Base-by-base conservation (phyloP, 1,139 yeast genomes). In the Kodamaea ohmeri region DNA sequence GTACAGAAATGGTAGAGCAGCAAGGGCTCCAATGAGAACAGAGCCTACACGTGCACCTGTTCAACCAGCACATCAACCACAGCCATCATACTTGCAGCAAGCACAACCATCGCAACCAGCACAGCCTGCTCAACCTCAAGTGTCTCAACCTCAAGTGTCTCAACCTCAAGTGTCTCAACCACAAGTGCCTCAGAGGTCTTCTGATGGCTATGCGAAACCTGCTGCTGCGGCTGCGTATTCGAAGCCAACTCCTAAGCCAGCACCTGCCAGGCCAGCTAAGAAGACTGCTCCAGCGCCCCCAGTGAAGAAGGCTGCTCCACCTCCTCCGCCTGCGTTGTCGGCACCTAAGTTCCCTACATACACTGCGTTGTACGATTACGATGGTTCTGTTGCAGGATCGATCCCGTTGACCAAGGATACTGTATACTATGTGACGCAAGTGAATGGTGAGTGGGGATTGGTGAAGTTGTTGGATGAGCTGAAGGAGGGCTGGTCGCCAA, bases 401-500 rank as follows among this genome's bases (percentile, higher is more conserved):
- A 71, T 90, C 44, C 88, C 96, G 6, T 71, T 92, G 36, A 63
- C 71, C 13, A 83, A 83, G 51, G 96, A 85, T 45, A 85, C 86
- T 35, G 65, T 87, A 33, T 80, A 90, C 29, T 78, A 81, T 44
- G 78, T 90, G 33, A 69, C 83, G 6, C 79, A 73, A 52, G 76
- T 81, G 46, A 87, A 87, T 52, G 97, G 96, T 3, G 64, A 67
- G 45, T 90, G 97, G 97, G 90, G 95, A 48, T 69, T 92, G 44
- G 97, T 89, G 4, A 86, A 84, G 58, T 71, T 79, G 15, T 61
- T 83, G 44, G 90, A 85, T 51, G 92, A 85, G 34, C 57, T 82
- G 2, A 76, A 69, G 40, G 95, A 90, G 60, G 99, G 98, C 3
- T 94, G 98, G 98, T 92, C 95, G 8, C 99, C 99, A 9, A 83